Evolutionary conservation across 1,284 basidiomycete species (phyloP).

Genomic region (Phellopilus nigrolimitatus): DNA sequence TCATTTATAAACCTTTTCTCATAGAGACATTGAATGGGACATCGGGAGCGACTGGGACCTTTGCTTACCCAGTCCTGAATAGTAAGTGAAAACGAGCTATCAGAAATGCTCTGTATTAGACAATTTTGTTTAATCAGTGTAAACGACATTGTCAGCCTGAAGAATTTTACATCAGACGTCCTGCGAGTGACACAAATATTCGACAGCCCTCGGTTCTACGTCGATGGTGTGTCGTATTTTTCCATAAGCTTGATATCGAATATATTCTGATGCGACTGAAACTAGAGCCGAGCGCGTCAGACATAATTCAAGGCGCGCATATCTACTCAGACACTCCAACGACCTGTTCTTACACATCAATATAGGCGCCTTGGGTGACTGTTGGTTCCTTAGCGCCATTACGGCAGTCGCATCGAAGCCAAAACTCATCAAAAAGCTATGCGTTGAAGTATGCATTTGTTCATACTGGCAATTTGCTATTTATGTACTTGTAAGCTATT

Average conservation of each 20-base stretch:
- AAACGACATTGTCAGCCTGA: no score
- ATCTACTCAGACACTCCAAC: not conserved
- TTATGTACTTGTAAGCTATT: not conserved
- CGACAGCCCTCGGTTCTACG: conserved; percentile 40
- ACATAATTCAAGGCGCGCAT: conserved; percentile 38
- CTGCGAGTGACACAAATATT: conserved; percentile 42
- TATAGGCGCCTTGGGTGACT: conserved; percentile 34
- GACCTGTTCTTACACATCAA: not conserved
- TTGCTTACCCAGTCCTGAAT: conserved; percentile 38
- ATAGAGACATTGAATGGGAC: conserved; percentile 49
- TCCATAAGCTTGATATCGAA: not conserved
- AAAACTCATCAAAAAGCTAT: conserved; percentile 45
- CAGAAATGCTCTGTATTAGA: no score
- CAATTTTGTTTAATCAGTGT: no score
- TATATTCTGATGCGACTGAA: not conserved
- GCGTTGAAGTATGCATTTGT: conserved; percentile 37
- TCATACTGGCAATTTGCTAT: not conserved
- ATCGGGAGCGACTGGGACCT: conserved; percentile 39
- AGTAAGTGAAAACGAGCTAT: conserved; percentile 3
- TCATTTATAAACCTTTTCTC: not conserved
- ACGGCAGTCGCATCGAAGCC: conserved; percentile 36
- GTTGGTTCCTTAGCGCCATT: conserved; percentile 48
- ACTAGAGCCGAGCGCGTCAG: conserved; percentile 22
- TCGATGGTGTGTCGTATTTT: conserved; percentile 33
- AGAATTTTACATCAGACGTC: conserved; percentile 31